phyloP scores from a whole-genome alignment of 305 asterid species.

The Caryopteris hybrid region DNA sequence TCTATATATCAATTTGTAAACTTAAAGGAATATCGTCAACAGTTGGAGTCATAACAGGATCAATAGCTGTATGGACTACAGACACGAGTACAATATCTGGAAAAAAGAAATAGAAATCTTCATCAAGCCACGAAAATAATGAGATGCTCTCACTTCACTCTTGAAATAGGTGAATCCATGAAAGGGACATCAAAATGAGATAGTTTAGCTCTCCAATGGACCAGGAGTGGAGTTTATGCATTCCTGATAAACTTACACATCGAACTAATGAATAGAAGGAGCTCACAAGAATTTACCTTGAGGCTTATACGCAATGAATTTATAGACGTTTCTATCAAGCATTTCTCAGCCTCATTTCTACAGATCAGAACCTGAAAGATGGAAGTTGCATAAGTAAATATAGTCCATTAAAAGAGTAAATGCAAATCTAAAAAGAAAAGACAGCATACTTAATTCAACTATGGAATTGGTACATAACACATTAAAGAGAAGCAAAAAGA shows the following conservation, averaged over 20 bases:
- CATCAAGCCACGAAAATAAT: background rate
- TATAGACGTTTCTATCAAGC: conserved; percentile 97
- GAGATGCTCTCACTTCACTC: background rate
- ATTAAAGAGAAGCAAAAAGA: background rate
- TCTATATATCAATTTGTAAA: background rate
- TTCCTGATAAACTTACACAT: background rate
- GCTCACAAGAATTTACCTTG: conserved; percentile 53
- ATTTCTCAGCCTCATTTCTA: conserved; percentile 92
- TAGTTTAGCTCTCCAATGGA: background rate
- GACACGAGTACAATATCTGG: background rate
- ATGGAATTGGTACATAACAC: background rate
- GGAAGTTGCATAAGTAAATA: conserved; percentile 12
- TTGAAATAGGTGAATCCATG: background rate
- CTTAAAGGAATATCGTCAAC: background rate
- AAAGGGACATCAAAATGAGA: background rate
- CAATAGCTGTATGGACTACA: background rate
- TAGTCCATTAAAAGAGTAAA: conserved; percentile 7
- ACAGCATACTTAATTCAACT: conserved; percentile 3
- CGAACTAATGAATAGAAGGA: conserved; percentile 10
- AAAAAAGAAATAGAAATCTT: background rate
- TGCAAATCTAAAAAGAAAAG: background rate
- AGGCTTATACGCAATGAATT: conserved; percentile 94
- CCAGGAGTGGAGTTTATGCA: background rate
- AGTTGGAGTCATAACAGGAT: background rate
- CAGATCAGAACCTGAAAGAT: conserved; percentile 75